Percentiles rank a stretch among this genome's conserved stretches.
Conservation (phyloP, 768 basidiomycete species). For the Hypsizygus marmoreus region DNA sequence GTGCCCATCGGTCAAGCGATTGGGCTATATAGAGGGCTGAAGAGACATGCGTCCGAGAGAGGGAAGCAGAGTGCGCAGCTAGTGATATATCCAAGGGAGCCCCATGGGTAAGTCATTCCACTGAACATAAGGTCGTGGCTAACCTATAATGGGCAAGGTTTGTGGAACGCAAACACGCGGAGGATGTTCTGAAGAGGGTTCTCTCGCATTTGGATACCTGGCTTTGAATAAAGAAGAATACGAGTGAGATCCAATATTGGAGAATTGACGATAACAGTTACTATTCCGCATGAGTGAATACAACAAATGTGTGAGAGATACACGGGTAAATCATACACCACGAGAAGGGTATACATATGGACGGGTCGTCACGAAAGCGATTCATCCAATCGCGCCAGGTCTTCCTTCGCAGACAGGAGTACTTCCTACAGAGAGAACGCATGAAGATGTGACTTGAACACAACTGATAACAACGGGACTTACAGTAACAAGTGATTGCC, state of each 20-base stretch:
- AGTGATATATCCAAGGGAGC: slow-evolving; percentile 36
- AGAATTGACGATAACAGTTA: too few relatives aligned
- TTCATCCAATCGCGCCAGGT: slow-evolving; percentile 47
- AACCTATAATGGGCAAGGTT: slow-evolving; percentile 21
- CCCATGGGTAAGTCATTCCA: slow-evolving; percentile 30
- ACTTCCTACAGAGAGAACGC: slow-evolving; percentile 39
- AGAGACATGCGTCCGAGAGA: slow-evolving; percentile 29
- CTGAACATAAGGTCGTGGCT: neutral
- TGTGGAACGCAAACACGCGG: slow-evolving; percentile 33
- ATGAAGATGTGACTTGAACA: neutral
- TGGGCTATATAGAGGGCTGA: slow-evolving; percentile 35
- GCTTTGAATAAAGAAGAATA: slow-evolving; percentile 11
- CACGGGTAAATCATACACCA: slow-evolving; percentile 8
- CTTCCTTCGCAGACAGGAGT: slow-evolving; percentile 53
- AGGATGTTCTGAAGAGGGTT: slow-evolving; percentile 30
- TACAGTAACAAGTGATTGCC: slow-evolving; percentile 63
- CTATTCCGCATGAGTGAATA: too few relatives aligned
- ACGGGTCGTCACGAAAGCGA: slow-evolving; percentile 19
- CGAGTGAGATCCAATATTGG: too few relatives aligned
- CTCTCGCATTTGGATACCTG: slow-evolving; percentile 28
- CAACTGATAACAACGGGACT: slow-evolving; percentile 21
- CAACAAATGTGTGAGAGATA: slow-evolving; percentile 1
- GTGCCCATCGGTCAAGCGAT: slow-evolving; percentile 42
- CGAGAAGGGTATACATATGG: too few relatives aligned
- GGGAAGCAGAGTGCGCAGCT: slow-evolving; percentile 30